These are phyloP conservation scores for Gremmenia infestans DNA, from an alignment of 2,329 filamentous ascomycete species.

Conservation along the genomic window DNA sequence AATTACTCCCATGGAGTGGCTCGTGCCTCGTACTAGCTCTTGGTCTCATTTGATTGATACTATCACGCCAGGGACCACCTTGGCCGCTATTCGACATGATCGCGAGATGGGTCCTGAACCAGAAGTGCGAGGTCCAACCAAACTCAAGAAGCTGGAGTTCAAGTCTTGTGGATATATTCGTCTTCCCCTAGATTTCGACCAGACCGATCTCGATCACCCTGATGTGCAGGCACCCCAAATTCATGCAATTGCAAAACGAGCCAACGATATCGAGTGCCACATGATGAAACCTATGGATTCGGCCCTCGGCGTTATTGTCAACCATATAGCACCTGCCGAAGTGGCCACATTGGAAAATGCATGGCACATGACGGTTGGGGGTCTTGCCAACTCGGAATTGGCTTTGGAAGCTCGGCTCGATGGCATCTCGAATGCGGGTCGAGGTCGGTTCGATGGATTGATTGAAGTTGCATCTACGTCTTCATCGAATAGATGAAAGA, in stretches of 20 bases:
- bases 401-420: constrained; percentile 20
- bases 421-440: constrained; percentile 23
- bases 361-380: constrained; percentile 25
- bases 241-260: constrained; percentile 20
- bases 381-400: constrained; percentile 4
- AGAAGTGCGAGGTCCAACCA: constrained; percentile 12
- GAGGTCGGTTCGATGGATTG: constrained; percentile 26
- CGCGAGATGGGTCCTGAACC: constrained; percentile 31
- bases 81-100: constrained; percentile 36
- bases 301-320: constrained; percentile 22
- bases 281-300: constrained; percentile 30
- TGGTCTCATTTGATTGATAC: constrained; percentile 46
- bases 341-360: constrained; percentile 22
- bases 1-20: constrained; percentile 20
- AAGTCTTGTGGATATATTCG: constrained; percentile 30
- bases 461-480: constrained; percentile 16
- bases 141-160: constrained; percentile 24
- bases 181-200: constrained; percentile 30
- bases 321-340: constrained; percentile 23
- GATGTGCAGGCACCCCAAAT: constrained; percentile 5
- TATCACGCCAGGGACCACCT: constrained; percentile 43
- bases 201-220: constrained; percentile 17
- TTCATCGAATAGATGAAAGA: background rate
- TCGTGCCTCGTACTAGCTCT: constrained; percentile 36
- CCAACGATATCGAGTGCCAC: constrained; percentile 20